phyloP scores from a whole-genome alignment of 2,329 filamentous ascomycete genomes.

The Metarhizium humberi region DNA sequence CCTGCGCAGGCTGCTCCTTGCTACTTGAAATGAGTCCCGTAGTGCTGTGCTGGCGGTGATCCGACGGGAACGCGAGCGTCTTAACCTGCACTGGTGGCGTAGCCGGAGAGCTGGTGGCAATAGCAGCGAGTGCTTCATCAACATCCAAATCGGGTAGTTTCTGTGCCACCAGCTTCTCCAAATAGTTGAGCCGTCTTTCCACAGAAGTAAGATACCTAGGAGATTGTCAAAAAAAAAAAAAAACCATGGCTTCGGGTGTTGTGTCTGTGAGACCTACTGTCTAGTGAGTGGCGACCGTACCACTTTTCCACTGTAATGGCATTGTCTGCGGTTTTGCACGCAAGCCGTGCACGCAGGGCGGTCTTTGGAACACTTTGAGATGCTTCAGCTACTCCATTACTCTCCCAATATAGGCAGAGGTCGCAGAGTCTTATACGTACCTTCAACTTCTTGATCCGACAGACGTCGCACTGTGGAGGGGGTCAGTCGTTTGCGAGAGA shows the following conservation, averaged over 20 bases:
- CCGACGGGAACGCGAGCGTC: not conserved
- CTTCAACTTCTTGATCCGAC: conserved; percentile 9
- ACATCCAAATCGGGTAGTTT: conserved; percentile 4
- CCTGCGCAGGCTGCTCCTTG: not conserved
- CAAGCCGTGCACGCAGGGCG: conserved; percentile 15
- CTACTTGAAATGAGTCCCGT: not conserved
- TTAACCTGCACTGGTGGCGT: not conserved
- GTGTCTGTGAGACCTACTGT: conserved; percentile 9
- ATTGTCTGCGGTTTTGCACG: conserved; percentile 12
- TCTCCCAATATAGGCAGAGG: not conserved
- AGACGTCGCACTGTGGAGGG: conserved; percentile 7
- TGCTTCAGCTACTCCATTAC: not conserved
- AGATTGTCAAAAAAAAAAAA: not conserved
- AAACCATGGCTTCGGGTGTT: not conserved
- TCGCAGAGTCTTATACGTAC: not conserved
- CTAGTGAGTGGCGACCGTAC: conserved; percentile 17
- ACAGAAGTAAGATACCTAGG: conserved; percentile 13
- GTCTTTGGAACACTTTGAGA: conserved; percentile 15
- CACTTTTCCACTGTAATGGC: conserved; percentile 17
- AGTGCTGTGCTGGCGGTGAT: not conserved
- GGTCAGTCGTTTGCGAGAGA: not conserved
- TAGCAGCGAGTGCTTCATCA: conserved; percentile 1
- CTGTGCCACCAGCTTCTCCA: conserved; percentile 4
- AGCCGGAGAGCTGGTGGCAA: not conserved
- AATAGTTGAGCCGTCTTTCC: conserved; percentile 1